These are phyloP conservation scores for Phycomyces nitens DNA, from an alignment of 192 early-diverging fungal species.

Conservation along the genomic window DNA sequence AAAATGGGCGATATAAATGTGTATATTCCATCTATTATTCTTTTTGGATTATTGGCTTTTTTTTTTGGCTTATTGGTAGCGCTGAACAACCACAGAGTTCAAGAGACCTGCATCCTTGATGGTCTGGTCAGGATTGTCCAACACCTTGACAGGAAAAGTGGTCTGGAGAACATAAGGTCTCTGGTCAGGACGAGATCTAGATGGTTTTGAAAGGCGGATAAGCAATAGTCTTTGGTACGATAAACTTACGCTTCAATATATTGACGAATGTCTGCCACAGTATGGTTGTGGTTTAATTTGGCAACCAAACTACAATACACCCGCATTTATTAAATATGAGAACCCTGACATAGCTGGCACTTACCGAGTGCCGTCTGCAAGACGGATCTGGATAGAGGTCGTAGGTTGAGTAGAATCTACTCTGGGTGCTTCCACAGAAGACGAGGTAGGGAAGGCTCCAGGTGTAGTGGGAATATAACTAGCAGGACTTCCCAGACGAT, in stretches of 20 bases:
- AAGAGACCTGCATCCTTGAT: conserved; percentile 80
- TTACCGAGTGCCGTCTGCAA: conserved; percentile 82
- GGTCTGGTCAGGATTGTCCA: conserved; percentile 67
- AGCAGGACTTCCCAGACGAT: conserved; percentile 68
- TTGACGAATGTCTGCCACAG: conserved; percentile 76
- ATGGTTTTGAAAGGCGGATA: background rate
- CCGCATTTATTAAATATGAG: background rate
- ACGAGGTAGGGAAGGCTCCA: conserved; percentile 17
- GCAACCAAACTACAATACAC: conserved; percentile 56
- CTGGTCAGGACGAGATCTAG: conserved; percentile 58
- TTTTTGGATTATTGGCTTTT: background rate
- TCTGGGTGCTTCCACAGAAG: conserved; percentile 41
- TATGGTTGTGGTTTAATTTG: conserved; percentile 89
- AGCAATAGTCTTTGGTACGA: background rate
- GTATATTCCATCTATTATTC: no score
- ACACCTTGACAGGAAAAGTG: conserved; percentile 80
- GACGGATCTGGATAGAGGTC: conserved; percentile 87
- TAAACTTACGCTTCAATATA: conserved; percentile 66
- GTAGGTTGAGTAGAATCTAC: conserved; percentile 75
- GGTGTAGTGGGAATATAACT: conserved; percentile 34
- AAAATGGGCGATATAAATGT: no score
- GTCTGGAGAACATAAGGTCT: conserved; percentile 76
- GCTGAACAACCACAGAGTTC: conserved; percentile 84
- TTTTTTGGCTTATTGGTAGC: conserved; percentile 24
- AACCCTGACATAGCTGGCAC: background rate